Conservation (phyloP, 176 grass and related monocot genomes). For the Coix lacrymajobi region DNA sequence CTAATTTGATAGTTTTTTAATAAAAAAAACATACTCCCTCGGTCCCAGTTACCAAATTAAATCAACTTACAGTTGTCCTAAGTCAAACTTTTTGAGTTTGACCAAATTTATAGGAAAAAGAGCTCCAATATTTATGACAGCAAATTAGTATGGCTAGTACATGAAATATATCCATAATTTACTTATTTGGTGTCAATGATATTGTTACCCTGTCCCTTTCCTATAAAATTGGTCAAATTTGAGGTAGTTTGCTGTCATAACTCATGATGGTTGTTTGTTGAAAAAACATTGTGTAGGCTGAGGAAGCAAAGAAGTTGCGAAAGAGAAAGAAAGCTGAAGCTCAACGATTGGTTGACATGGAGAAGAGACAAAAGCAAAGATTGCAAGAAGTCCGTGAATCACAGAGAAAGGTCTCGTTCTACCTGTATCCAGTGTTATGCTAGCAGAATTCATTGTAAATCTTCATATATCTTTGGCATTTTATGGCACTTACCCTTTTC, state of each 20-base stretch:
- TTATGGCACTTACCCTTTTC: slow-evolving; percentile 11
- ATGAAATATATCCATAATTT: background rate
- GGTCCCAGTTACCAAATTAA: background rate
- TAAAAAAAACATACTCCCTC: background rate
- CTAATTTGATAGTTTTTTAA: background rate
- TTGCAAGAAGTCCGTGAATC: slow-evolving; percentile 86
- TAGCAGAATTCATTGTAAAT: background rate
- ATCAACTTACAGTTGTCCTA: background rate
- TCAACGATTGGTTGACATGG: slow-evolving; percentile 64
- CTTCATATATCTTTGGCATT: background rate
- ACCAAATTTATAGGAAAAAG: background rate
- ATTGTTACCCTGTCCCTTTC: background rate
- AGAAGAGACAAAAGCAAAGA: slow-evolving; percentile 95
- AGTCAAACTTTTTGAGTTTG: background rate
- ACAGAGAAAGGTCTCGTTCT: slow-evolving; percentile 61
- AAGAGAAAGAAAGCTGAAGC: slow-evolving; percentile 79
- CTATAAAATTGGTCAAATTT: background rate
- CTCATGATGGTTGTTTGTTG: background rate
- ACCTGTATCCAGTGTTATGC: background rate
- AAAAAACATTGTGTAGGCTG: slow-evolving; percentile 45
- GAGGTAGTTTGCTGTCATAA: background rate
- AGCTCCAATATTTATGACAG: background rate
- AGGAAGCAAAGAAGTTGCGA: slow-evolving; percentile 74
- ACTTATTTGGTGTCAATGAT: background rate
- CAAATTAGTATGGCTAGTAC: background rate